These are phyloP conservation scores for Periconia digitata DNA, from an alignment of 2,329 filamentous ascomycete species.

Conservation along the genomic window DNA sequence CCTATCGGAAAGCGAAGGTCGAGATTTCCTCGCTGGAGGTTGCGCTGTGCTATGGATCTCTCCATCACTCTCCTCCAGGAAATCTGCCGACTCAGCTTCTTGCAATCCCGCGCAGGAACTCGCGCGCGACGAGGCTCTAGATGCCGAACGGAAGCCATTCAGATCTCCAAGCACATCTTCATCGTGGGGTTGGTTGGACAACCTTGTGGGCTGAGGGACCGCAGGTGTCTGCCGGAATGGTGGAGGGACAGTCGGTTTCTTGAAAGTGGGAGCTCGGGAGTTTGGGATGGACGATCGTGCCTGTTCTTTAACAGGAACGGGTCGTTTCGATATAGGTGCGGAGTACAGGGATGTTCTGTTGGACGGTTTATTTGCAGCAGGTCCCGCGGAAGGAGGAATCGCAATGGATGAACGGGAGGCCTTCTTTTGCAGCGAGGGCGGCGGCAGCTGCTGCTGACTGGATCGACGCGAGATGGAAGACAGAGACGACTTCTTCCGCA, in stretches of 20 bases:
- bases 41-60: slow-evolving; percentile 4
- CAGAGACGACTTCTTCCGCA: slow-evolving; percentile 25
- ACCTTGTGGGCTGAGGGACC: slow-evolving; percentile 15
- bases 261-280: slow-evolving; percentile 30
- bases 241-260: slow-evolving; percentile 39
- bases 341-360: slow-evolving; percentile 26
- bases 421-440: slow-evolving; percentile 32
- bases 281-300: slow-evolving; percentile 23
- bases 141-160: slow-evolving; percentile 47
- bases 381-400: slow-evolving; percentile 25
- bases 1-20: slow-evolving; percentile 72
- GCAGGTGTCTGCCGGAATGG: slow-evolving; percentile 34
- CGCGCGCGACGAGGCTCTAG: slow-evolving; percentile 43
- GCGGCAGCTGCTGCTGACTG: slow-evolving; percentile 8
- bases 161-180: slow-evolving; percentile 47
- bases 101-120: slow-evolving; percentile 39
- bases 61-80: slow-evolving; percentile 18
- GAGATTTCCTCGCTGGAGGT: slow-evolving; percentile 39
- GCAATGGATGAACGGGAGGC: slow-evolving; percentile 33
- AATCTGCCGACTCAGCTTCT: slow-evolving; percentile 31
- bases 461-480: slow-evolving; percentile 21
- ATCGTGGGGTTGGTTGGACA: slow-evolving; percentile 17
- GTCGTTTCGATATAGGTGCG: slow-evolving; percentile 19
- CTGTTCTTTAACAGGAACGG: slow-evolving; percentile 20
- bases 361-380: slow-evolving; percentile 16